phyloP scores from a whole-genome alignment of 2,329 filamentous ascomycete species.

The Chrysosporium keratinophilum region DNA sequence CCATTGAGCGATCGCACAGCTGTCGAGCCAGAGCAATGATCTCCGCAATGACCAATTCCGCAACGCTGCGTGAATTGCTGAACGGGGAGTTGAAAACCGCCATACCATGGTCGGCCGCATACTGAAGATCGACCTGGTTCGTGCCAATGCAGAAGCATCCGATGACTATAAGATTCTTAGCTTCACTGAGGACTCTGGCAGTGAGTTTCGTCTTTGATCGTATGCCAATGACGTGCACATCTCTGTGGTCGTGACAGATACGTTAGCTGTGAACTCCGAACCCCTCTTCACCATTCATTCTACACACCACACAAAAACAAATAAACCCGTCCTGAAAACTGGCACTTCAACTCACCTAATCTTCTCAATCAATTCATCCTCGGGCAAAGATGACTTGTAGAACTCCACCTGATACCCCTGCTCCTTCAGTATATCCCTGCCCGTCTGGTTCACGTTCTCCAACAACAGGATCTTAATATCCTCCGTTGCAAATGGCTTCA shows the following conservation, averaged over 20 bases:
- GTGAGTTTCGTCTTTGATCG: constrained; percentile 95
- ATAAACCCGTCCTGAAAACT: background rate
- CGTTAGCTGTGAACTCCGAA: constrained; percentile 15
- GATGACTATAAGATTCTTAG: constrained; percentile 88
- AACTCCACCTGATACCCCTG: constrained; percentile 96
- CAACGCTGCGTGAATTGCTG: constrained; percentile 92
- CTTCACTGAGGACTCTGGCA: constrained; percentile 70
- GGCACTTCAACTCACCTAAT: constrained; percentile 57
- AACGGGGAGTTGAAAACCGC: constrained; percentile 99
- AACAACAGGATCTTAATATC: constrained; percentile 94
- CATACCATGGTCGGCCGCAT: constrained; percentile 51
- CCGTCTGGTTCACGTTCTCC: constrained; percentile 91
- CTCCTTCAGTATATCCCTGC: constrained; percentile 64
- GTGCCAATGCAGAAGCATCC: constrained; percentile 99
- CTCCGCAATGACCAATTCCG: constrained; percentile 88
- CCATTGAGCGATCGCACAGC: constrained; percentile 80
- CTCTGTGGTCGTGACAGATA: constrained; percentile 42
- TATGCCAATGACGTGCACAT: constrained; percentile 95
- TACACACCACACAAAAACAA: background rate
- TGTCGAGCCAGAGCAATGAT: constrained; percentile 88
- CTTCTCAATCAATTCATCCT: constrained; percentile 92
- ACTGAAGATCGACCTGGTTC: constrained; percentile 44
- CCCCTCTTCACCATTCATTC: background rate
- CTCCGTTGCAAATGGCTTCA: constrained; percentile 91
- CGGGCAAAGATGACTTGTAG: constrained; percentile 76